A percentile compares a stretch with the other conserved stretches of the same genome.
phyloP scores from a whole-genome alignment of 805 yeast species.

The Grigorovia jiainica region DNA sequence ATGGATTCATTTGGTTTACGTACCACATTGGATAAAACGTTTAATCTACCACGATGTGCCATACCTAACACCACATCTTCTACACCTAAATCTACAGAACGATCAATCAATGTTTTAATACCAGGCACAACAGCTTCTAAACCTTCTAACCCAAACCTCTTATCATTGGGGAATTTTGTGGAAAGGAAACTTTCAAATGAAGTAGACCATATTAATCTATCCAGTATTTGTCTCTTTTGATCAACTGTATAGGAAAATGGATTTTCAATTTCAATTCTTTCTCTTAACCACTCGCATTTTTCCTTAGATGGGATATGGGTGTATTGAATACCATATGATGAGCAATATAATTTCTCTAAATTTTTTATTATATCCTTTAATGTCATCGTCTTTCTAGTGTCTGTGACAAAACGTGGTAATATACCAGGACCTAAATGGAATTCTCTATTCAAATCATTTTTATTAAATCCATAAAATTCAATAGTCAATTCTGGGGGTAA shows the following conservation, averaged over 20 bases:
- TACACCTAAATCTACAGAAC: slow-evolving; percentile 83
- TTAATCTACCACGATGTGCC: slow-evolving; percentile 99
- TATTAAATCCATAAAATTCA: slow-evolving; percentile 87
- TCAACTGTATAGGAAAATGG: slow-evolving; percentile 79
- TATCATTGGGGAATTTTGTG: slow-evolving; percentile 94
- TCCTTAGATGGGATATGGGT: slow-evolving; percentile 92
- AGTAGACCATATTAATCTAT: slow-evolving; percentile 93
- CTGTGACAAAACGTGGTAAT: slow-evolving; percentile 75
- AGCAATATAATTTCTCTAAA: slow-evolving; percentile 81
- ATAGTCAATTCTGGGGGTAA: slow-evolving; percentile 81
- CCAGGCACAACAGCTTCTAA: slow-evolving; percentile 96
- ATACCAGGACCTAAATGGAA: slow-evolving; percentile 97
- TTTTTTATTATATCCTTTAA: slow-evolving; percentile 67
- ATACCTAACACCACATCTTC: slow-evolving; percentile 97
- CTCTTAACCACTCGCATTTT: slow-evolving; percentile 98
- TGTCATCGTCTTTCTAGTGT: slow-evolving; percentile 50
- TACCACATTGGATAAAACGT: slow-evolving; percentile 95
- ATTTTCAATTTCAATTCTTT: slow-evolving; percentile 83
- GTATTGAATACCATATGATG: slow-evolving; percentile 86
- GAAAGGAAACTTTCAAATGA: slow-evolving; percentile 88
- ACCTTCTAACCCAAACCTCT: slow-evolving; percentile 98
- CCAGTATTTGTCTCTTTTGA: slow-evolving; percentile 92
- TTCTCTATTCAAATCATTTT: slow-evolving; percentile 70
- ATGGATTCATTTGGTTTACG: slow-evolving; percentile 98
- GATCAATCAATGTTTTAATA: slow-evolving; percentile 89